phyloP scores from a whole-genome alignment of 2,329 filamentous ascomycete species.

The Ophiostoma australiae region DNA sequence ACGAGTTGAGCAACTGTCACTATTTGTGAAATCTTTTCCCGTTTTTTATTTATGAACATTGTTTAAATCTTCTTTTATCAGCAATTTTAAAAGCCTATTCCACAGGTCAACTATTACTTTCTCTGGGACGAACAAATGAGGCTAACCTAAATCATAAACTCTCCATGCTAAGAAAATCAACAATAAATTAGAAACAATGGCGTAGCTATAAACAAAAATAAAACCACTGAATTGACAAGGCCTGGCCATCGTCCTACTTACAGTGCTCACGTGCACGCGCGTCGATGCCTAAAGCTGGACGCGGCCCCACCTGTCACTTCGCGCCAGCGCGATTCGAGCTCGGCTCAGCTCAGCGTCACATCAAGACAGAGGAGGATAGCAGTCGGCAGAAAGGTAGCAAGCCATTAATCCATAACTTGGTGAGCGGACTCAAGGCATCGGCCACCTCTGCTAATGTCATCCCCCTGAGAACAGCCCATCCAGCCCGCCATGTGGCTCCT shows the following conservation, averaged over 20 bases:
- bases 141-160: too few species aligned
- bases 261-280: conserved; percentile 23
- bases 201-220: background rate
- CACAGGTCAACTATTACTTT: too few species aligned
- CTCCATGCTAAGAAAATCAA: too few species aligned
- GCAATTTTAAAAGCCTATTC: too few species aligned
- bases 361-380: background rate
- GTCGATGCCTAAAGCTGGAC: conserved; percentile 18
- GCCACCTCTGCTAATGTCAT: background rate
- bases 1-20: too few species aligned
- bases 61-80: too few species aligned
- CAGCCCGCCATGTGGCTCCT: conserved; percentile 22
- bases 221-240: background rate
- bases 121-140: too few species aligned
- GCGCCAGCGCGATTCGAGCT: conserved; percentile 14
- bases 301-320: conserved; percentile 3
- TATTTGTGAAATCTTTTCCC: too few species aligned
- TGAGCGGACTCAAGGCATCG: background rate
- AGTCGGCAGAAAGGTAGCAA: background rate
- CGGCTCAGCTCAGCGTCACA: conserved; percentile 13
- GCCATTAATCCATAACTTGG: background rate
- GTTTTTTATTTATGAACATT: too few species aligned
- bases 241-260: background rate
- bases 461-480: background rate
- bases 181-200: background rate